Evolutionary conservation across 108 stramenopile genomes (phyloP), one percentile per base, ranked within the genome.

Genomic region (Discostella stelligeroides): DNA sequence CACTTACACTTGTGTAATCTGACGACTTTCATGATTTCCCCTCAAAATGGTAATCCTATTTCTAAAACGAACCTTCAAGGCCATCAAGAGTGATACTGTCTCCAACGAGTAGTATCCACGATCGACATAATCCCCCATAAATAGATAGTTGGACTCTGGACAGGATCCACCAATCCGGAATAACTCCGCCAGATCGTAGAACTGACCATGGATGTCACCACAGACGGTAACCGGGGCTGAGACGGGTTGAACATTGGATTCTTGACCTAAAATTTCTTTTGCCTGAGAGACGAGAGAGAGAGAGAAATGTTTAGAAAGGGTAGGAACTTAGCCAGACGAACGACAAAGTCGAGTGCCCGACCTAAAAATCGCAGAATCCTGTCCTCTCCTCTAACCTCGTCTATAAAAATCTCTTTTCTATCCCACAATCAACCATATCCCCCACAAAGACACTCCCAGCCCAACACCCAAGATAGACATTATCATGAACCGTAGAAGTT

Each of bases 1-100:
- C 21, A 76, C 80, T 76, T 72, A 85, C 66, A 97, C 96, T 83
- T 97, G 98, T 15, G 98, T 98, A 77, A 98, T 97, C 84, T 97
- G 98, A 41, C 98, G 91, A 72, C 88, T 90, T 76, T 98, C 98
- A 77, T 98, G 98, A 85, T 98, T 98, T 10, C 97, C 97, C 27
- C 97, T 80, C 40, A 98, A 70, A 43, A 97, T 79, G 4, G 95
- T 96, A 20, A 98, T 85, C 53, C 94, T 84, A 27, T 82, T 83
- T 27, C 90, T 83, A 73, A 91, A 95, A 51, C 94, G 90, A 43
- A 95, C 85, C 81, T 98, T 96, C 17, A 96, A 79, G 41, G 81
- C 79, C 38, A 97, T 73, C 84, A 96, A 60, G 29, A 96, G 77
- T 60, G 84, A 86, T 24, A 94, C 81, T 10, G 89, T 92, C 63